Percentiles rank a stretch among this genome's conserved stretches.
These are phyloP conservation scores for Ziziphus jujuba DNA, from an alignment of 306 rosid genomes.

Conservation along the genomic window DNA sequence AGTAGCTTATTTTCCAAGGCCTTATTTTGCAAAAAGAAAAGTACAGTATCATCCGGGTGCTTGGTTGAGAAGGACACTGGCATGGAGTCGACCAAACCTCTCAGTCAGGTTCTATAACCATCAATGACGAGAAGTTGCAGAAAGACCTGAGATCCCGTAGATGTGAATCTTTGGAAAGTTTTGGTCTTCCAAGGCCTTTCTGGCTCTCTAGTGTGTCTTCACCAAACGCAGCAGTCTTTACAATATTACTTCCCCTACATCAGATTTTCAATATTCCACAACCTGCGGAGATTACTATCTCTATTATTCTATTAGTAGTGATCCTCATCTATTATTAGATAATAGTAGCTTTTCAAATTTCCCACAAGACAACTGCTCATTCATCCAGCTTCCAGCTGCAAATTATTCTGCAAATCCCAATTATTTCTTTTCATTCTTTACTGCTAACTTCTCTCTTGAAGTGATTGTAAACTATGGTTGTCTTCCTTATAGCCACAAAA, in stretches of 20 bases:
- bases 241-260: neutral
- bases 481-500: neutral
- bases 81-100: neutral
- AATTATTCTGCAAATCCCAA: too few relatives aligned
- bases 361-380: too few relatives aligned
- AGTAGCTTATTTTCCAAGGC: too few relatives aligned
- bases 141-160: too few relatives aligned
- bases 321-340: neutral
- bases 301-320: constrained; percentile 2
- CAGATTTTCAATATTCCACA: accelerated
- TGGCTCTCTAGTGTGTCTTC: constrained; percentile 9
- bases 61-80: too few relatives aligned
- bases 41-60: too few relatives aligned
- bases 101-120: neutral
- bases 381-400: neutral
- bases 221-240: neutral
- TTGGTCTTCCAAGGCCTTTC: neutral
- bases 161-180: neutral
- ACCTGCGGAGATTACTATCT: neutral
- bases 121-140: neutral
- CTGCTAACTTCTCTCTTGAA: neutral
- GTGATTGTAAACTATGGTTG: neutral
- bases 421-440: too few relatives aligned
- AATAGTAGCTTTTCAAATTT: neutral
- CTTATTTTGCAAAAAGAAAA: too few relatives aligned